phyloP scores from a whole-genome alignment of 208 protist genomes.

The Acanthamoeba polyphaga region DNA sequence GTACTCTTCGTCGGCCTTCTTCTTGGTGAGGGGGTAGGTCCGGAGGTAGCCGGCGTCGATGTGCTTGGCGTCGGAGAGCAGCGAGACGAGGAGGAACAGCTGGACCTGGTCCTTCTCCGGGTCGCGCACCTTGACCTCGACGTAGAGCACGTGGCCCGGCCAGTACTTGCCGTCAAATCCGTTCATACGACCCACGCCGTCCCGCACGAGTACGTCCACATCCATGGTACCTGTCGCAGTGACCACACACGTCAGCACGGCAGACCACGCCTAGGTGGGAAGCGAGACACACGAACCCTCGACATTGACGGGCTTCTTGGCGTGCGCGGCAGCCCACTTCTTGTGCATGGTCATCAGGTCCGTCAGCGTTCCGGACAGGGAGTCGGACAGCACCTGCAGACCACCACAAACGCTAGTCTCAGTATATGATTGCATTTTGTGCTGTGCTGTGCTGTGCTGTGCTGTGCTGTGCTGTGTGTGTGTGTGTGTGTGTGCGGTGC shows the following conservation, averaged over 20 bases:
- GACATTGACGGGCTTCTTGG: not conserved
- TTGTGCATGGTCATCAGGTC: not conserved
- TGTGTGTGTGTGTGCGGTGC: too few species aligned
- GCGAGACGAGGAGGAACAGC: conserved; percentile 31
- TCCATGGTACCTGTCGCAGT: not conserved
- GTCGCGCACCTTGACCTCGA: conserved; percentile 25
- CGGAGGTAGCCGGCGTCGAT: conserved; percentile 22
- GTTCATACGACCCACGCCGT: not conserved
- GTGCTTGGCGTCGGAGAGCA: conserved; percentile 10
- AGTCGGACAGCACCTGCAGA: not conserved
- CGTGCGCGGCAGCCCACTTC: not conserved
- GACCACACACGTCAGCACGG: not conserved
- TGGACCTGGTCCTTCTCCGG: not conserved
- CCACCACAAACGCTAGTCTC: not conserved
- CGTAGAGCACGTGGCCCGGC: conserved; percentile 29
- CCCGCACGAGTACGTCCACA: not conserved
- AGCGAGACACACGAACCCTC: not conserved
- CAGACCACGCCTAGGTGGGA: too few species aligned
- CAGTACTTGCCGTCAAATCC: conserved; percentile 23
- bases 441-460: too few species aligned
- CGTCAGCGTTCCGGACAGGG: conserved; percentile 3
- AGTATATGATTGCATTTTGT: not conserved
- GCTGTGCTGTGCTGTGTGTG: too few species aligned
- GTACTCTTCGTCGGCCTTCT: not conserved
- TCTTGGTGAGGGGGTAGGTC: conserved; percentile 8